Evolutionary conservation across 2,329 filamentous ascomycete genomes (phyloP), one percentile per base, ranked within the genome.

Genomic region (Curvularia verruculosa): DNA sequence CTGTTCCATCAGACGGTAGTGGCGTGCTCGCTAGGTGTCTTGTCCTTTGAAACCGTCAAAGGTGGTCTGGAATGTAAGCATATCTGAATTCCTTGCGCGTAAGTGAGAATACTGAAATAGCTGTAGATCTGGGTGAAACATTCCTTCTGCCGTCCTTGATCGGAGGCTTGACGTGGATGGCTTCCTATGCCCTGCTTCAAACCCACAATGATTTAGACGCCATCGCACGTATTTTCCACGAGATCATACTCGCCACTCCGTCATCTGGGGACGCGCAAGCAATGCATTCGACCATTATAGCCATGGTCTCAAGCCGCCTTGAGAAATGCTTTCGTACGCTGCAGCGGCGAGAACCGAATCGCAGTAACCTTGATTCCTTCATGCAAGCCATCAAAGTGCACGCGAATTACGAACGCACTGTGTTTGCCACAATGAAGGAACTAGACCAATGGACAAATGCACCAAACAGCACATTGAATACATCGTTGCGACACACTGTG

Each of bases 131-230:
- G 10, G 86, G 92, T 3, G 90, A 93, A 63, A 90, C 90, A 0
- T 93, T 93, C 61, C 78, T 95, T 1, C 78, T 94, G n/a, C 91
- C 91, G 0, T 90, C 90, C 0, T 81, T 95, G 0, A 85, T 94
- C 1, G 86, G 88, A 5, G 90, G 89, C 0, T 83, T 94, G 13
- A 82, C 83, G 2, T 94, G 89, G 80, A 82, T 95, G 58, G 83
- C 87, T 1, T 85, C 87, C 52, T 86, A 90, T 64, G 84, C 92
- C 3, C 89, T 88, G 81, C 82, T 87, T 49, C 84, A 88, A 56
- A 84, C 85, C 13, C 75, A 80, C 52, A 82, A 83, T 15, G 87
- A 91, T 65, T 84, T 89, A 56, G 86, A 87, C 65, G 84, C 89
- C 3, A 81, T 91, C 18, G 82, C 94, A 58, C 87, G 88, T 62